Evolutionary conservation across 805 yeast species (phyloP).

Genomic region (Starmerella bombi): DNA sequence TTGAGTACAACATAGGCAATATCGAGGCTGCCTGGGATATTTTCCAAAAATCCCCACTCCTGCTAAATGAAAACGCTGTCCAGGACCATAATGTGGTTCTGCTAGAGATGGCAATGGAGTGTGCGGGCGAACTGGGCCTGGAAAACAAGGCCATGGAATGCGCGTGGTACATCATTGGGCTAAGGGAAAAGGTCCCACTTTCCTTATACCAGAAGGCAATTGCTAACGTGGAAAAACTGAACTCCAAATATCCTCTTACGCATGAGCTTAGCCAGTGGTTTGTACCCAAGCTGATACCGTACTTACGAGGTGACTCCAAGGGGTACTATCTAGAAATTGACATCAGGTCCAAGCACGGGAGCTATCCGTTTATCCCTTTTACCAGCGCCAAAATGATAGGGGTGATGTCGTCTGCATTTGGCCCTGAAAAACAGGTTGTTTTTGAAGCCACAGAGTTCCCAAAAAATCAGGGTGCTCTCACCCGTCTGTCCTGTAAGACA

Average conservation of each 20-base stretch:
- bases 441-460: constrained; percentile 7
- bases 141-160: constrained; percentile 22
- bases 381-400: constrained; percentile 17
- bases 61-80: constrained; percentile 1
- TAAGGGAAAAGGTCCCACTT: constrained; percentile 14
- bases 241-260: constrained; percentile 16
- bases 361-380: constrained; percentile 13
- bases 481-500: constrained; percentile 15
- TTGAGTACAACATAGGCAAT: constrained; percentile 43
- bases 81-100: constrained; percentile 49
- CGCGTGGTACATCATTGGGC: constrained; percentile 23
- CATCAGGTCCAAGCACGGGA: constrained; percentile 26
- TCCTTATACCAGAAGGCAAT: constrained; percentile 18
- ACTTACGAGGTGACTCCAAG: constrained; percentile 26
- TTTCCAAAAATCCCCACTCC: constrained; percentile 25
- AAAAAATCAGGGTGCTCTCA: not conserved
- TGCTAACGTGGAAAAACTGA: constrained; percentile 18
- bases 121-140: constrained; percentile 33
- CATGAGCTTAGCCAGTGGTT: constrained; percentile 31
- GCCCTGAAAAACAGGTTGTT: not conserved
- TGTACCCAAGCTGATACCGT: constrained; percentile 28
- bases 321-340: constrained; percentile 32
- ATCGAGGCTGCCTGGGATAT: constrained; percentile 50
- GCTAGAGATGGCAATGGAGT: constrained; percentile 52
- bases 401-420: no score